phyloP scores from a whole-genome alignment of 2,329 filamentous ascomycete genomes.

The Byssoonygena ceratinophila region DNA sequence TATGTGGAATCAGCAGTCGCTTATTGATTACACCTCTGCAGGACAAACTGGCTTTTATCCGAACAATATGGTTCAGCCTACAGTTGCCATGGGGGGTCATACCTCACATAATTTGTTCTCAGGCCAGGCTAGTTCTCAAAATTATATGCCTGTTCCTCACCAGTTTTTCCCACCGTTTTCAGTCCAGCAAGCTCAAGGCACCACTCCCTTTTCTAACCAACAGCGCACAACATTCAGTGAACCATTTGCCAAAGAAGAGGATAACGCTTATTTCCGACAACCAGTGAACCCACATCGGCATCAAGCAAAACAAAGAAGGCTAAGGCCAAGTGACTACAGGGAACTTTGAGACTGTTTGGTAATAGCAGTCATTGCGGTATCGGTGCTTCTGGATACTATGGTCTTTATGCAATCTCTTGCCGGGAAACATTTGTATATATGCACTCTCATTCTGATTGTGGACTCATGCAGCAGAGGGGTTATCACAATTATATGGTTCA shows the following conservation, averaged over 20 bases:
- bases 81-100: constrained; percentile 26
- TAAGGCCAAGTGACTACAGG: constrained; percentile 81
- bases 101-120: constrained; percentile 28
- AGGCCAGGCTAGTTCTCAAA: constrained; percentile 12
- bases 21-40: constrained; percentile 30
- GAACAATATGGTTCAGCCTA: constrained; percentile 18
- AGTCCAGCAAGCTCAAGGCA: constrained; percentile 26
- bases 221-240: constrained; percentile 46
- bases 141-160: constrained; percentile 19
- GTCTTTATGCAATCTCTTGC: not conserved
- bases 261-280: constrained; percentile 88
- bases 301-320: constrained; percentile 66
- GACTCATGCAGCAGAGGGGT: not conserved
- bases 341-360: constrained; percentile 57
- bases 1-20: constrained; percentile 38
- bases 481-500: not conserved
- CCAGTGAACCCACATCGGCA: constrained; percentile 90
- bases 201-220: constrained; percentile 47
- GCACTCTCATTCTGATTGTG: not conserved
- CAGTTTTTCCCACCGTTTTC: constrained; percentile 25
- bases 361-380: not conserved
- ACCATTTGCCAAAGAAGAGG: constrained; percentile 55
- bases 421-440: not conserved
- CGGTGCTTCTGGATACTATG: not conserved
- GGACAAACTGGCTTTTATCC: not conserved